Conservation (phyloP, 2,329 filamentous ascomycete genomes). For the Trichoderma sp. region DNA sequence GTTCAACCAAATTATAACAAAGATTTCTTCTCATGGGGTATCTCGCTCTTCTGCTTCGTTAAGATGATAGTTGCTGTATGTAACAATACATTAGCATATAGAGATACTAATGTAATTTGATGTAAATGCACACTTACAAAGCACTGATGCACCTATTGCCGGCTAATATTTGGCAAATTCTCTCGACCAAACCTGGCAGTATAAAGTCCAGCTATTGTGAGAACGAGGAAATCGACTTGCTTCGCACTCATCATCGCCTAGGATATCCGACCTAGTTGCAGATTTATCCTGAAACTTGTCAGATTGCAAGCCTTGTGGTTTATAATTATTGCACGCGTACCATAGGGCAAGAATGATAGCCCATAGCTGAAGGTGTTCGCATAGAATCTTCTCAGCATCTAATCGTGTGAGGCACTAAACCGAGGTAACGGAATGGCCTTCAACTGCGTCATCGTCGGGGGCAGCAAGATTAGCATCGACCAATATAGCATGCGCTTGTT, state of each 20-base stretch:
- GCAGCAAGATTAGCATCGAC: constrained; percentile 3
- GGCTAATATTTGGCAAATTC: constrained; percentile 29
- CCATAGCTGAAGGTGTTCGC: not conserved
- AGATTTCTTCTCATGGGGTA: constrained; percentile 27
- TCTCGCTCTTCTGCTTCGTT: constrained; percentile 33
- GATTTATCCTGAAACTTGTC: too few relatives aligned
- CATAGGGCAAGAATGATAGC: too few relatives aligned
- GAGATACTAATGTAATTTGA: not conserved
- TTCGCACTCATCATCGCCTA: not conserved
- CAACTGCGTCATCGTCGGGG: not conserved
- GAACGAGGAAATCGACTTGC: constrained; percentile 32
- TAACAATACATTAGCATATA: not conserved
- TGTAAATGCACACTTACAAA: constrained; percentile 32
- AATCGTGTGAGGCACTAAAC: not conserved
- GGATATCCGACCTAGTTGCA: too few relatives aligned
- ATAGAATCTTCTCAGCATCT: not conserved
- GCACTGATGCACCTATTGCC: constrained; percentile 31
- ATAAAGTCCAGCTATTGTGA: constrained; percentile 38
- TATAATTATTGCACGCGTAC: not conserved
- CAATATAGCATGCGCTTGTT: not conserved
- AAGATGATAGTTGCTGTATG: constrained; percentile 32
- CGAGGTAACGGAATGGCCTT: not conserved
- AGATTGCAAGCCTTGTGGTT: not conserved
- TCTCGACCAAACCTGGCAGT: constrained; percentile 33
- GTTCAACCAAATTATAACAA: constrained; percentile 28